These are phyloP conservation scores for Mortierella alpina DNA, from an alignment of 192 early-diverging fungal genomes.

Conservation along the genomic window DNA sequence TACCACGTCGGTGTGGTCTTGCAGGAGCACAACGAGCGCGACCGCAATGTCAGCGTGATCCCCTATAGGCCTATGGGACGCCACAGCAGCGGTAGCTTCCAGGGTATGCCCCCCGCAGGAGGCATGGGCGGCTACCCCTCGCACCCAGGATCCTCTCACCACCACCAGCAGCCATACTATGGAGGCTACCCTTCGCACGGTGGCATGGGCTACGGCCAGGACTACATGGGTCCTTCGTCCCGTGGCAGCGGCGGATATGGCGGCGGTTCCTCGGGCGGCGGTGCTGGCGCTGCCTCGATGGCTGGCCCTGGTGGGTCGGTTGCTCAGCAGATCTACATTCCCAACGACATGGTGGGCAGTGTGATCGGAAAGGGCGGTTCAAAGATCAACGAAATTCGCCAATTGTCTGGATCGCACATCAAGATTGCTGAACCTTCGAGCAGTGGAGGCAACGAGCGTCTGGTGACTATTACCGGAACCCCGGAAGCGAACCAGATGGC, in stretches of 20 bases:
- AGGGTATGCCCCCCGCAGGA: constrained; percentile 30
- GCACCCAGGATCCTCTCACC: constrained; percentile 28
- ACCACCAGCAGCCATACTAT: constrained; percentile 51
- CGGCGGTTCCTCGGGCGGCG: constrained; percentile 7
- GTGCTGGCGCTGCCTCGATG: constrained; percentile 3
- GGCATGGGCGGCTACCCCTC: constrained; percentile 52
- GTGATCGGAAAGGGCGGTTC: constrained; percentile 95
- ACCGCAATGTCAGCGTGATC: constrained; percentile 70
- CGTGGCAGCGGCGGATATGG: constrained; percentile 15
- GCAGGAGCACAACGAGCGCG: constrained; percentile 71
- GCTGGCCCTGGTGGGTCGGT: constrained; percentile 44
- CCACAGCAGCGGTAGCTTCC: constrained; percentile 1
- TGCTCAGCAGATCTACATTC: constrained; percentile 72
- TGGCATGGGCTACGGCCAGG: constrained; percentile 54
- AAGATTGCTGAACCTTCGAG: constrained; percentile 85
- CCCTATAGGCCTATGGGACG: constrained; percentile 74
- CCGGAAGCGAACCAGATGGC: constrained; percentile 93
- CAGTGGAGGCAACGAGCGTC: constrained; percentile 73
- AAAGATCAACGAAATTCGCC: constrained; percentile 85
- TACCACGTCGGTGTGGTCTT: constrained; percentile 84
- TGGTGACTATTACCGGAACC: constrained; percentile 91
- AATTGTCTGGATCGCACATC: constrained; percentile 84
- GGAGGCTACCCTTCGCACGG: constrained; percentile 50
- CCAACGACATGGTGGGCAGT: constrained; percentile 82
- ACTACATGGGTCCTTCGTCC: constrained; percentile 50